phyloP scores from a whole-genome alignment of 768 basidiomycete genomes.

The Lactifluus piperatus region DNA sequence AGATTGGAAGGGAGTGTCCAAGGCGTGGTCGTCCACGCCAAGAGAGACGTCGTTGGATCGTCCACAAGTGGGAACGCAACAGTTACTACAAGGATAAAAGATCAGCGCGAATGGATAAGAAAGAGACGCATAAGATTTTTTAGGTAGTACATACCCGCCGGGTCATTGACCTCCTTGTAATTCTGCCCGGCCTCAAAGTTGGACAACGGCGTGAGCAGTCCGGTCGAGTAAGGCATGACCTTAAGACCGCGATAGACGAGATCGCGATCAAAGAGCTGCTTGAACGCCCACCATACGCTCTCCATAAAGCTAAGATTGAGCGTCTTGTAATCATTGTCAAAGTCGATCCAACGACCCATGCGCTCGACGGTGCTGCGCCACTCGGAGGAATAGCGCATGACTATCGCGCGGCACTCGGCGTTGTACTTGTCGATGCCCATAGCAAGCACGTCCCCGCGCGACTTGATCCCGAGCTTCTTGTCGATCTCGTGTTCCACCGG shows the following conservation, averaged over 20 bases:
- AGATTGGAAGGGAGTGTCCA: conserved; percentile 98
- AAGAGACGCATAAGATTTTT: too few relatives aligned
- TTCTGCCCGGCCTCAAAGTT: conserved; percentile 95
- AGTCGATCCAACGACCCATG: conserved; percentile 99
- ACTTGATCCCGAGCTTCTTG: conserved; percentile 87
- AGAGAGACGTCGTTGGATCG: conserved; percentile 79
- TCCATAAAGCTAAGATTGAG: conserved; percentile 94
- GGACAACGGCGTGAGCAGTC: conserved; percentile 89
- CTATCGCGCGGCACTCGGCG: conserved; percentile 90
- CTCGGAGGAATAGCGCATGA: conserved; percentile 92
- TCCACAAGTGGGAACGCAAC: conserved; percentile 90
- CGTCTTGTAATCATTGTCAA: conserved; percentile 99
- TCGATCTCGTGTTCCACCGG: conserved; percentile 99
- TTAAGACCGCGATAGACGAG: conserved; percentile 88
- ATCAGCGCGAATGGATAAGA: too few relatives aligned
- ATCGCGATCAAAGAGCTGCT: conserved; percentile 84
- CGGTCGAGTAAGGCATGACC: conserved; percentile 98
- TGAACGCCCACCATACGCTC: conserved; percentile 98
- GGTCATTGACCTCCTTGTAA: conserved; percentile 91
- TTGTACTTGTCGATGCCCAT: conserved; percentile 99
- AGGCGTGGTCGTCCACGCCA: conserved; percentile 99
- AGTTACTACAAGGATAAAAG: conserved; percentile 47
- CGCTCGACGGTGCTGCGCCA: conserved; percentile 95
- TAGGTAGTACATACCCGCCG: conserved; percentile 52
- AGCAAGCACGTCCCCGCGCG: conserved; percentile 85